phyloP scores from a whole-genome alignment of 257 asterid genomes.

The Penstemon newberryi region DNA sequence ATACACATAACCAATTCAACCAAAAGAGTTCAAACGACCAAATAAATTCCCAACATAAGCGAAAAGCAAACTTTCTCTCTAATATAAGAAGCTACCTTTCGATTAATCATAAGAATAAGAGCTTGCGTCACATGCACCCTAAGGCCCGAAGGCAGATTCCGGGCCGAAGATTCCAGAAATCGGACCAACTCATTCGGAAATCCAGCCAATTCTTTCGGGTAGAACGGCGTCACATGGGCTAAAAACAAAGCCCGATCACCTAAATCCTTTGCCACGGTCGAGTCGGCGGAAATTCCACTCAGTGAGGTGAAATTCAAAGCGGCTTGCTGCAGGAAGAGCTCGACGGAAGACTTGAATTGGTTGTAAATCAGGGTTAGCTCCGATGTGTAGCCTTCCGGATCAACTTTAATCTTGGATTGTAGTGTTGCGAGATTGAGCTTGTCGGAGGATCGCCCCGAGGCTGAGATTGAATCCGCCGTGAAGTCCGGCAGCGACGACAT shows the following conservation, averaged over 20 bases:
- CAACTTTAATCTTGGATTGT: slow-evolving; percentile 80
- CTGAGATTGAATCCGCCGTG: slow-evolving; percentile 43
- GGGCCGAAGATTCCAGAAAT: slow-evolving; percentile 64
- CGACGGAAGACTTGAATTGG: slow-evolving; percentile 81
- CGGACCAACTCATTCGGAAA: slow-evolving; percentile 64
- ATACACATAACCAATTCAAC: background rate
- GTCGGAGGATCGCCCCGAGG: slow-evolving; percentile 59
- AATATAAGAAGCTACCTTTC: slow-evolving; percentile 48
- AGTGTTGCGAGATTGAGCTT: slow-evolving; percentile 63
- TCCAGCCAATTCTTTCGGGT: slow-evolving; percentile 41
- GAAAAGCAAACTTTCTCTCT: background rate
- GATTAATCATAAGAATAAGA: slow-evolving; percentile 65
- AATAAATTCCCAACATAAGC: background rate
- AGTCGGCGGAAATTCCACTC: slow-evolving; percentile 65
- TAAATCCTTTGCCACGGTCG: slow-evolving; percentile 66
- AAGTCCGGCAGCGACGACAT: slow-evolving; percentile 33
- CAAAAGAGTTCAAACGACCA: background rate
- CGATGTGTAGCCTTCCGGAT: slow-evolving; percentile 79
- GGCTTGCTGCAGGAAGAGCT: slow-evolving; percentile 78
- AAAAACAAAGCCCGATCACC: slow-evolving; percentile 77
- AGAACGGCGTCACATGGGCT: slow-evolving; percentile 79
- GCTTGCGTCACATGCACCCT: slow-evolving; percentile 74
- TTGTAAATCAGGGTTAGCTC: slow-evolving; percentile 61
- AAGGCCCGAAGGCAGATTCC: slow-evolving; percentile 63
- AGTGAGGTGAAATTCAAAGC: slow-evolving; percentile 74